Evolutionary conservation across 2,329 filamentous ascomycete species (phyloP), one percentile per base, ranked within the genome.

Genomic region (Thermothelomyces thermophilus): DNA sequence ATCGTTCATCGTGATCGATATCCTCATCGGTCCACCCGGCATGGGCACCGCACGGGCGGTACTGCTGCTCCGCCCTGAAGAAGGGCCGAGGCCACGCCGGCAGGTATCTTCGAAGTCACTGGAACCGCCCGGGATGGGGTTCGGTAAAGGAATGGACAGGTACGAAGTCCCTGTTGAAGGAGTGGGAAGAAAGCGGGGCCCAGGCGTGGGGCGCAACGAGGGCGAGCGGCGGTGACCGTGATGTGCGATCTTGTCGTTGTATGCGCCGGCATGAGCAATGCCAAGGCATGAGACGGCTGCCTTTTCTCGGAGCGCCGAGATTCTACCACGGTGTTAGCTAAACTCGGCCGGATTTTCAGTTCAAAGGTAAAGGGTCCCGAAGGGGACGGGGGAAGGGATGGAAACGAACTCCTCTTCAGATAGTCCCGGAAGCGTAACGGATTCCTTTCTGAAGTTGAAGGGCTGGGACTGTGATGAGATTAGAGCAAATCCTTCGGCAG

Each of bases 321-420:
- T 67, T 55, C 75, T 78, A 46, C 6, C 6, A 4, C 6, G 1
- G 33, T 14, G 16, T 14, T 34, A 34, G n/a, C 9, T 31, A 14
- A 14, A 10, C 9, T 31, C 14, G n/a, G n/a, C n/a, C n/a, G n/a
- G n/a, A n/a, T n/a, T n/a, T n/a, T n/a, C n/a, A n/a, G n/a, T n/a
- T n/a, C n/a, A n/a, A n/a, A n/a, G n/a, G n/a, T n/a, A n/a, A n/a
- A n/a, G n/a, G n/a, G n/a, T n/a, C n/a, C n/a, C n/a, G n/a, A n/a
- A n/a, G n/a, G n/a, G n/a, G n/a, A n/a, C n/a, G n/a, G n/a, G n/a
- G n/a, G n/a, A n/a, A n/a, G n/a, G n/a, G n/a, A n/a, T n/a, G n/a
- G n/a, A n/a, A 37, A 35, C 77, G 64, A 71, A 82, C 78, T 83
- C 77, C 57, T 81, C 76, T 56, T 79, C 71, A 40, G 74, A 75